phyloP scores from a whole-genome alignment of 176 grass and related monocot genomes.

The Lolium multiflorum region DNA sequence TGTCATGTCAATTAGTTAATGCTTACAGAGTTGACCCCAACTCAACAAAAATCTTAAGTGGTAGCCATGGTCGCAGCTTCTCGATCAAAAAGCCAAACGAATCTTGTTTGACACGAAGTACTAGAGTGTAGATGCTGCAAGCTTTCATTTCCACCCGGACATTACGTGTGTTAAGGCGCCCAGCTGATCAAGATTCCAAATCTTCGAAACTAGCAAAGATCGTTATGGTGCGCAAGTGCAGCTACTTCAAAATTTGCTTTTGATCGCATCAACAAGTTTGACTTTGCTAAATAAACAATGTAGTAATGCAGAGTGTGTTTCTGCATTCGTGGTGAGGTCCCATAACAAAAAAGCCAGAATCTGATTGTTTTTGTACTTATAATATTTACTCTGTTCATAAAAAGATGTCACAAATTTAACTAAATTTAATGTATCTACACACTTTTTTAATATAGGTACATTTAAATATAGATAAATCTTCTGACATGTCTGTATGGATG shows the following conservation, averaged over 20 bases:
- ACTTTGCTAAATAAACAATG: neutral
- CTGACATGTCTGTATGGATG: too few species aligned
- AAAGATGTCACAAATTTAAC: too few species aligned
- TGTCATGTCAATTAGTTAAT: accelerated
- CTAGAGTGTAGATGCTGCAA: neutral
- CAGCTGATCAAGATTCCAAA: slow-evolving; percentile 43
- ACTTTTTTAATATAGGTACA: too few species aligned
- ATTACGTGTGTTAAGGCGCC: neutral
- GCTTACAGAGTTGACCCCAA: too few species aligned
- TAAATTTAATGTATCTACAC: too few species aligned
- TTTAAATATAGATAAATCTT: too few species aligned
- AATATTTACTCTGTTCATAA: too few species aligned
- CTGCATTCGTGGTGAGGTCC: neutral
- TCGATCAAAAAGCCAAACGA: slow-evolving; percentile 9
- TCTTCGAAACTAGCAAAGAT: neutral
- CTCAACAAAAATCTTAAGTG: neutral
- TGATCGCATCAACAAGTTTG: slow-evolving; percentile 28
- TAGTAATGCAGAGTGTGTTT: neutral
- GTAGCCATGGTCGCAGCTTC: neutral
- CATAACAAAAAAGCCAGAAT: too few species aligned
- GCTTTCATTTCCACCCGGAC: neutral
- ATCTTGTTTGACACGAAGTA: neutral
- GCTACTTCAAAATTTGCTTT: neutral
- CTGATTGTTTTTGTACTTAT: too few species aligned
- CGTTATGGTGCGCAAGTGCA: neutral